A percentile compares a stretch with the other conserved stretches of the same genome.
Conservation (phyloP, 2,329 filamentous ascomycete genomes). For the Aspergillus sergii region DNA sequence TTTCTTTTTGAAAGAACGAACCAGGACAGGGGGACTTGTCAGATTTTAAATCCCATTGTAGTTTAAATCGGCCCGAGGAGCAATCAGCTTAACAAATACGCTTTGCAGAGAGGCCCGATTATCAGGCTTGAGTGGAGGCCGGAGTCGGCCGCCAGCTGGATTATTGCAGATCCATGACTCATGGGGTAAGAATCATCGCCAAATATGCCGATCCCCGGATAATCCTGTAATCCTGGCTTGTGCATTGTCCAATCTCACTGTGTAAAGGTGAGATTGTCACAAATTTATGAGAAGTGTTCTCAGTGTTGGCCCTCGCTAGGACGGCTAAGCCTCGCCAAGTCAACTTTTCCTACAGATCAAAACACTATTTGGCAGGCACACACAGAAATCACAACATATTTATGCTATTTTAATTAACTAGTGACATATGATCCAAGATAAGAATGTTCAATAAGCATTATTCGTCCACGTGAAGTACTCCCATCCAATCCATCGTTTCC, state of each 20-base stretch:
- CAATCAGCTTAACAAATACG: background rate
- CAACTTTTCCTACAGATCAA: background rate
- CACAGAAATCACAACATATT: background rate
- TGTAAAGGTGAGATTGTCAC: background rate
- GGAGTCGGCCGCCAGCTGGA: conserved; percentile 1
- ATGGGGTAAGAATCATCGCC: background rate
- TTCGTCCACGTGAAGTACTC: background rate
- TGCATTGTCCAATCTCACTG: background rate
- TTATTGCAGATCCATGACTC: conserved; percentile 1
- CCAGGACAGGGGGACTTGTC: background rate
- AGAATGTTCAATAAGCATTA: background rate
- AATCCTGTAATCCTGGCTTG: background rate
- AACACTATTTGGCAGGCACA: background rate
- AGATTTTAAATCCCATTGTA: background rate
- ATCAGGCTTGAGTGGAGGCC: background rate
- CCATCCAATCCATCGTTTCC: background rate
- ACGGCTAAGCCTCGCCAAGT: background rate
- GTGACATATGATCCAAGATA: background rate
- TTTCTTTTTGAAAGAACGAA: background rate
- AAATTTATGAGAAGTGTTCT: background rate
- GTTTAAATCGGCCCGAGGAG: background rate
- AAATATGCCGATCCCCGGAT: background rate
- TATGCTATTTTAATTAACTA: background rate
- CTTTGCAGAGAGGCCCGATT: background rate
- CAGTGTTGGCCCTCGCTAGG: background rate